phyloP scores from a whole-genome alignment of 495 filamentous ascomycete species.

The Aspergillus coremiiformis region DNA sequence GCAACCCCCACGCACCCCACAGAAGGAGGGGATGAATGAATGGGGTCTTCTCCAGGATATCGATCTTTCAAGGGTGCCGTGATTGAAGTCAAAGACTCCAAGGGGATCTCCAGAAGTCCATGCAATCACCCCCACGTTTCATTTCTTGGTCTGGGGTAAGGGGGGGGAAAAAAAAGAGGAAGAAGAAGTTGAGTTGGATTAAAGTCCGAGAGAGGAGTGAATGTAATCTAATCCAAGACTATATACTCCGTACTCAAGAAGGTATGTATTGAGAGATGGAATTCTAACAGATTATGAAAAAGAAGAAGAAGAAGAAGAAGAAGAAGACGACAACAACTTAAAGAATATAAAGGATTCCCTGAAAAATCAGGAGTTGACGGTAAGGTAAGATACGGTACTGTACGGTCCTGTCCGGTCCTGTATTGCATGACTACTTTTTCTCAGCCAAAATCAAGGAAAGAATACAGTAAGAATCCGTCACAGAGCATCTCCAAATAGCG shows the following conservation, averaged over 20 bases:
- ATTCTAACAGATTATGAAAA: no score
- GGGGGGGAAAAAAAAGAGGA: no score
- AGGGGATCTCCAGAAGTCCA: no score
- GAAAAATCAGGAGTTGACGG: no score
- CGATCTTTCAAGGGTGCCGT: not conserved
- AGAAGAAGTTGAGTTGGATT: not conserved
- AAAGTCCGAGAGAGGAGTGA: not conserved
- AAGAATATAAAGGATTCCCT: no score
- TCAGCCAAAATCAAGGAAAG: not conserved
- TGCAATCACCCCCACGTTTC: not conserved
- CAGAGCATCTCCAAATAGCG: not conserved
- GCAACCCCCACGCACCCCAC: slow-evolving; percentile 11
- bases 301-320: no score
- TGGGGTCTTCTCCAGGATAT: not conserved
- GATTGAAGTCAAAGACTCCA: not conserved
- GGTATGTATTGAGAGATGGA: no score
- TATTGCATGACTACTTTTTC: no score
- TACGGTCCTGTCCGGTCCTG: not conserved
- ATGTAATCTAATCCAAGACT: no score
- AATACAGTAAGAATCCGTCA: not conserved
- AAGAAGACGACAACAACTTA: no score
- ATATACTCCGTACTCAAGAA: no score
- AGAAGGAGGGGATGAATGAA: slow-evolving; percentile 1
- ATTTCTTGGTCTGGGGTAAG: not conserved
- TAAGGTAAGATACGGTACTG: not conserved